phyloP scores from a whole-genome alignment of 345 rosid species.

The Eucalyptus cladocalyx region DNA sequence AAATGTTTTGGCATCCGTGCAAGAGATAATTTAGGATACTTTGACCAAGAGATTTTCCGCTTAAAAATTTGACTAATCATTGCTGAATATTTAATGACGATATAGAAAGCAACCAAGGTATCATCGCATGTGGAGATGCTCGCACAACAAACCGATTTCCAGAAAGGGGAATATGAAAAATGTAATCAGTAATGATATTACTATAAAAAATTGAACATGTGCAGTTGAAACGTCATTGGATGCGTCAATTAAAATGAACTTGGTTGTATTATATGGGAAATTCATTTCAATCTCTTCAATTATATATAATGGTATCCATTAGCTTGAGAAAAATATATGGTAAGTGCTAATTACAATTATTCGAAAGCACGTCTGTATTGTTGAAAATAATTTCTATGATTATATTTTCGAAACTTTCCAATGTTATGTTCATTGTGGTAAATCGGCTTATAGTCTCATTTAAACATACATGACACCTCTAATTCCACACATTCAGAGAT shows the following conservation, averaged over 20 bases:
- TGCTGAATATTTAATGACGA: no score
- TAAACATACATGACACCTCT: not conserved
- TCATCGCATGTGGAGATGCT: not conserved
- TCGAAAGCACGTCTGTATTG: fast-evolving
- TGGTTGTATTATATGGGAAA: not conserved
- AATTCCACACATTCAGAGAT: not conserved
- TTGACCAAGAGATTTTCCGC: no score
- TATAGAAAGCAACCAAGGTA: no score
- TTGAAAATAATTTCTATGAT: not conserved
- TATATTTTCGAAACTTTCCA: not conserved
- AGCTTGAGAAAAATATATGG: not conserved
- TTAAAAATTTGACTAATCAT: not conserved
- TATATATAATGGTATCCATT: not conserved
- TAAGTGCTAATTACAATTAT: not conserved
- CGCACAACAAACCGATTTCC: not conserved
- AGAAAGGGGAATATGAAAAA: not conserved
- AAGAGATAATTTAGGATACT: no score
- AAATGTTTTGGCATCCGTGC: no score
- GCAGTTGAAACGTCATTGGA: not conserved
- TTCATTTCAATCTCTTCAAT: not conserved
- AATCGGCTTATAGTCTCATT: not conserved
- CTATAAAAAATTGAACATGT: not conserved
- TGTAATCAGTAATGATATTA: not conserved
- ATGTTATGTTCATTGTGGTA: not conserved
- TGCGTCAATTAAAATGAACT: not conserved